phyloP scores from a whole-genome alignment of 179 eudicot genomes.

The Spergularia azorica region DNA sequence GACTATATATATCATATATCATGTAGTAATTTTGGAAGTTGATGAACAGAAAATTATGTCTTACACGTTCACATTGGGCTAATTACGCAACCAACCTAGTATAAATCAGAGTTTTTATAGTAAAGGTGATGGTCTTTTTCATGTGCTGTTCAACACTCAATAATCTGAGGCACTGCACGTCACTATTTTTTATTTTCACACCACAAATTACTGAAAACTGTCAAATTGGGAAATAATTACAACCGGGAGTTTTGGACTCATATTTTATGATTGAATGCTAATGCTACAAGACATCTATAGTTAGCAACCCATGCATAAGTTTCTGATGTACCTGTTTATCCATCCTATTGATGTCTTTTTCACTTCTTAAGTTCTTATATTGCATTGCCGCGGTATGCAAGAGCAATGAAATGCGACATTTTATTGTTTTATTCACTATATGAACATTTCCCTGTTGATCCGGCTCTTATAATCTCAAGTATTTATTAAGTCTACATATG shows the following conservation, averaged over 20 bases:
- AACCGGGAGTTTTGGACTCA: not conserved
- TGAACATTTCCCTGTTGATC: too few species aligned
- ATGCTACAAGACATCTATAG: not conserved
- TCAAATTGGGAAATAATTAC: not conserved
- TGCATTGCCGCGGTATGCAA: not conserved
- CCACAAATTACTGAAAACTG: conserved; percentile 1
- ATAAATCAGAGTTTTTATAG: not conserved
- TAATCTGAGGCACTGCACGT: not conserved
- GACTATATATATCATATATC: not conserved
- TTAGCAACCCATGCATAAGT: not conserved
- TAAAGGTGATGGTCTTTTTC: conserved; percentile 18
- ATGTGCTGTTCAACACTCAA: conserved; percentile 6
- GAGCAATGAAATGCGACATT: too few species aligned
- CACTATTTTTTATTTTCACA: conserved; percentile 8
- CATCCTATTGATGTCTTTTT: not conserved
- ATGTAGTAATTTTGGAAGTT: too few species aligned
- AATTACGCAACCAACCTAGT: not conserved
- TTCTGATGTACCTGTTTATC: not conserved
- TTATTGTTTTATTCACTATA: too few species aligned
- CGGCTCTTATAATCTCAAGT: too few species aligned
- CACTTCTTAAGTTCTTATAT: not conserved
- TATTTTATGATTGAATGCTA: not conserved
- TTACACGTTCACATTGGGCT: not conserved
- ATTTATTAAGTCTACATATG: too few species aligned
- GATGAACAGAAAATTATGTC: too few species aligned